phyloP scores from a whole-genome alignment of 371 early-diverging fungal species.

The Mortierella sp. region DNA sequence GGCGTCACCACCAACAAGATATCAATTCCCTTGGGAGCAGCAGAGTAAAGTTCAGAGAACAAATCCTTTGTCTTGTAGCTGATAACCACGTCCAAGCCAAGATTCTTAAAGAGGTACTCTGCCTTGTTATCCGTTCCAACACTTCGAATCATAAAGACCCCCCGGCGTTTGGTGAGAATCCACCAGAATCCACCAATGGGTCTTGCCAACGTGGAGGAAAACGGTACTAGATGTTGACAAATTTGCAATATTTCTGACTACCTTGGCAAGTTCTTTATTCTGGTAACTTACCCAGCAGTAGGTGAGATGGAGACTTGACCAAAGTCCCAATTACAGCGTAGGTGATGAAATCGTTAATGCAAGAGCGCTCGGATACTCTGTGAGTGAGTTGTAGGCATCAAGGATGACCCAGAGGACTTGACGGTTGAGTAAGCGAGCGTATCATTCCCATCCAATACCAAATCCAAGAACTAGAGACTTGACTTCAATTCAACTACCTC shows the following conservation, averaged over 20 bases:
- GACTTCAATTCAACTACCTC: conserved; percentile 67
- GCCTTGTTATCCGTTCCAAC: too few species aligned
- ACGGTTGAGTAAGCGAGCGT: conserved; percentile 49
- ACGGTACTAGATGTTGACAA: too few species aligned
- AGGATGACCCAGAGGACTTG: conserved; percentile 4
- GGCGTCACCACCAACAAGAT: conserved; percentile 72
- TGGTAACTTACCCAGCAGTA: conserved; percentile 28
- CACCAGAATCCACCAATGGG: conserved; percentile 73
- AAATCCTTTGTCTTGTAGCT: conserved; percentile 77
- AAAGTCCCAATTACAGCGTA: conserved; percentile 21
- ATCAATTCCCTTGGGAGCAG: conserved; percentile 70
- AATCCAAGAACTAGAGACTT: conserved; percentile 71
- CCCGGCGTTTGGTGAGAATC: conserved; percentile 58
- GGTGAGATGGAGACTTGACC: conserved; percentile 25
- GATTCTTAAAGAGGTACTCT: too few species aligned
- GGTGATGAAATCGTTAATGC: conserved; percentile 62
- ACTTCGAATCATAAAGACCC: conserved; percentile 51
- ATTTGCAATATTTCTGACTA: too few species aligned
- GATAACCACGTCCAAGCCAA: conserved; percentile 77
- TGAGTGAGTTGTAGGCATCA: conserved; percentile 19
- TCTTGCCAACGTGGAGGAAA: neutral
- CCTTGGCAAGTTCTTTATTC: too few species aligned
- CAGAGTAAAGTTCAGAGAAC: conserved; percentile 44
- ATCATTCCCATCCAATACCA: conserved; percentile 64
- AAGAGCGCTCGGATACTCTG: conserved; percentile 63